Percentiles rank a stretch among this genome's conserved stretches.
Evolutionary conservation across 345 rosid species (phyloP).

Genomic region (Pugionium dolabratum): DNA sequence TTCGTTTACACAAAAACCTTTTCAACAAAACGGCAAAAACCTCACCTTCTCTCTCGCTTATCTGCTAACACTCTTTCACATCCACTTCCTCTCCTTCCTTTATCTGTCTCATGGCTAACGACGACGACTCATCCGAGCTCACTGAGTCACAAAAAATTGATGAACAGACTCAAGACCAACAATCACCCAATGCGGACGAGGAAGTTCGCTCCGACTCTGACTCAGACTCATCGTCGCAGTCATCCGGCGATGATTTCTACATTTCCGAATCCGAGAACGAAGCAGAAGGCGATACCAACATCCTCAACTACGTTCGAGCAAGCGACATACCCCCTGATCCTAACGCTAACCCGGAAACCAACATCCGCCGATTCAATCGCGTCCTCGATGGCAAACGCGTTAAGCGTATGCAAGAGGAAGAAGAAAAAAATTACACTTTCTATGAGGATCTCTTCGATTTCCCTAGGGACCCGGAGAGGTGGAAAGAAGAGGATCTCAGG

Average conservation of each 20-base stretch:
- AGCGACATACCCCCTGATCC: constrained; percentile 46
- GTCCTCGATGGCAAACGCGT: constrained; percentile 46
- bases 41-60: constrained; percentile 27
- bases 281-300: constrained; percentile 19
- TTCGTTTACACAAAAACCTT: neutral
- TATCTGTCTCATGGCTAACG: constrained; percentile 48
- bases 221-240: constrained; percentile 48
- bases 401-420: constrained; percentile 51
- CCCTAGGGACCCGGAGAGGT: constrained; percentile 72
- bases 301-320: constrained; percentile 42
- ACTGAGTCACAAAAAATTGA: constrained; percentile 31
- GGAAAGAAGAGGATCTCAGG: constrained; percentile 77
- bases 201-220: constrained; percentile 39
- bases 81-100: constrained; percentile 30
- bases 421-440: constrained; percentile 40
- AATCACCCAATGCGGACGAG: constrained; percentile 30
- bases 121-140: constrained; percentile 35
- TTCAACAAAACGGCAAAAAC: constrained; percentile 31
- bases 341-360: constrained; percentile 52
- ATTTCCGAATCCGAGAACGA: constrained; percentile 45
- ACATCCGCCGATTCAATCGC: constrained; percentile 49
- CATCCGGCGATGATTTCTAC: constrained; percentile 32
- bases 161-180: constrained; percentile 11
- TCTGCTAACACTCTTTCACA: constrained; percentile 34
- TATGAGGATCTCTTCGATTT: constrained; percentile 61